These are phyloP conservation scores for Asterophora lycoperdoides DNA, from an alignment of 768 basidiomycete species.

Conservation along the genomic window DNA sequence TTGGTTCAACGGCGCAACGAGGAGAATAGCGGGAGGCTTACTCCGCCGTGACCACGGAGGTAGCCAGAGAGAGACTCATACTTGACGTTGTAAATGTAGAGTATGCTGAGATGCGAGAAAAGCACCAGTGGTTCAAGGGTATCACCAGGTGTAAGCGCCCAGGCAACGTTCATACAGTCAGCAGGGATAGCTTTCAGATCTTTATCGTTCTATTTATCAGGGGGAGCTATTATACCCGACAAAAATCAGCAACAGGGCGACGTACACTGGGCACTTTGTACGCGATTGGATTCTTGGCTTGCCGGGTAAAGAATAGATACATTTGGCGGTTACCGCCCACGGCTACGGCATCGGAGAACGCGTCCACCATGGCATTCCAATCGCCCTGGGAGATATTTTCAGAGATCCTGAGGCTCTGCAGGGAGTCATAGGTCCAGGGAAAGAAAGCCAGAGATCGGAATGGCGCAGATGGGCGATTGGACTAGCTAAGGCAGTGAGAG, in stretches of 20 bases:
- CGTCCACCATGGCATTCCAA: slow-evolving; percentile 45
- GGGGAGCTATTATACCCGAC: not conserved
- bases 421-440: slow-evolving; percentile 38
- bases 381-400: slow-evolving; percentile 23
- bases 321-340: slow-evolving; percentile 37
- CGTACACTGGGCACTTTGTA: slow-evolving; percentile 35
- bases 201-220: slow-evolving; percentile 7
- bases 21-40: slow-evolving; percentile 31
- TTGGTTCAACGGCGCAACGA: slow-evolving; percentile 1
- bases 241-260: not conserved
- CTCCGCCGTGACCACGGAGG: slow-evolving; percentile 71
- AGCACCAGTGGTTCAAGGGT: slow-evolving; percentile 58
- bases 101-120: slow-evolving; percentile 47
- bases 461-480: slow-evolving; percentile 23
- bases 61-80: slow-evolving; percentile 37
- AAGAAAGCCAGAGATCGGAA: slow-evolving; percentile 45
- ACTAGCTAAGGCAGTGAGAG: slow-evolving; percentile 19
- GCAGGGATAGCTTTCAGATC: slow-evolving; percentile 19
- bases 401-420: slow-evolving; percentile 35
- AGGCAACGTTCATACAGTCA: slow-evolving; percentile 46
- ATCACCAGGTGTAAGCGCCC: slow-evolving; percentile 45
- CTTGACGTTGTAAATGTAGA: slow-evolving; percentile 53
- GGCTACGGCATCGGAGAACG: slow-evolving; percentile 50
- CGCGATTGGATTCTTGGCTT: slow-evolving; percentile 28
- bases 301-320: slow-evolving; percentile 34